Evolutionary conservation across 2,329 filamentous ascomycete genomes (phyloP), one percentile per base, ranked within the genome.

Genomic region (Fusarium incarnatum): DNA sequence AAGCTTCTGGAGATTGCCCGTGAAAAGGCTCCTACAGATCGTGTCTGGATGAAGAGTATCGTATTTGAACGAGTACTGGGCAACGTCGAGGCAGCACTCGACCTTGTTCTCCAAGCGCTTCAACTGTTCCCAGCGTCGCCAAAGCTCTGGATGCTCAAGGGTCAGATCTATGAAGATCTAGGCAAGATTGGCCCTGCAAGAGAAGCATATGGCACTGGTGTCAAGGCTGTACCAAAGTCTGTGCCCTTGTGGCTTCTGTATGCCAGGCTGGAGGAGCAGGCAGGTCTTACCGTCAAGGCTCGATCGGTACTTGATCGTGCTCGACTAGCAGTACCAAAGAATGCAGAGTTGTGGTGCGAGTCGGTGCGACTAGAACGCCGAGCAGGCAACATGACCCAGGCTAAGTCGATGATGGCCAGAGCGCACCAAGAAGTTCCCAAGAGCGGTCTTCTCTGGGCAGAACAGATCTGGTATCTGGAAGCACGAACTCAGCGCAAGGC

Each of bases 101-200:
- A 97, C 75, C 89, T 99, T 13, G 93, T 93, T 45, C 93, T 94
- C 64, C 91, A 97, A 77, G 96, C 92, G 2, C 84, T 99, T 37
- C 91, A 94, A 71, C 87, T 93, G 12, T 99, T 97, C 83, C 95
- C 96, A 1, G 88, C 90, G 46, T 89, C 92, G 15, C 87, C 93
- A 55, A 98, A 98, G 81, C 86, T 99, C 25, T 98, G 95, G 91
- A 98, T 98, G 92, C 93, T 97, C 84, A 99, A 99, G 82, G 96
- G 97, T 0, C 96, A 99, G 78, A 96, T 98, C 68, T 99, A 99
- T 84, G 92, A 98, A 77, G 87, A 90, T 45, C 87, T 94, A 48
- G 90, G 88, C 73, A 94, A 94, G 81, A 83, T 92, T 16, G 90
- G 92, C 0, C 92, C 96, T 80, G 96, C 96, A 5, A 89, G 96